Base-by-base conservation (phyloP, 495 filamentous ascomycete genomes). In the Trichoderma asperelloides region DNA sequence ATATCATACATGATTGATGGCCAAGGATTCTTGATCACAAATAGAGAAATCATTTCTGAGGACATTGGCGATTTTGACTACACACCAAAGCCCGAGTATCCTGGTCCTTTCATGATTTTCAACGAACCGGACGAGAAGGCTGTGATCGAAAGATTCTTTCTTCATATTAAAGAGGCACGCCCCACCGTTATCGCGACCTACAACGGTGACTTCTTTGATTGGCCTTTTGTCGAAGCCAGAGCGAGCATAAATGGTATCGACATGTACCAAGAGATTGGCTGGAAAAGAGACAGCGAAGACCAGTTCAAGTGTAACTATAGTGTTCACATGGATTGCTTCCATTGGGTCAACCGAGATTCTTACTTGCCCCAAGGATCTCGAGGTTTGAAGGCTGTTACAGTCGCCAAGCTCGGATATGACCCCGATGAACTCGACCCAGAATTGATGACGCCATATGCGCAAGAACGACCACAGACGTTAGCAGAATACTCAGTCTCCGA, bases 191-290 rank as follows among this genome's bases (percentile, higher is more conserved):
- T 99, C 73, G 95, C 93, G 18, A 97, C 96, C 4, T 99, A 99
- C 82, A 99, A 99, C 89, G 95, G 95, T 76, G 95, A 99, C 82
- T 99, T 98, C 71, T 99, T 99, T 86, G 95, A 99, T 86, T 99
- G 95, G 95, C 95, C 96, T 0, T 99, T 95, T 71, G 93, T 99
- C 18, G 95, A 99, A 79, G 85, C 96, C 23, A 84, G 95, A 75
- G 92, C 95, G 16, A 95, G 92, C 74, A 83, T 96, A 43, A 86
- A 93, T 62, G 95, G 95, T n/a, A 96, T 99, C 73, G 95, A 99
- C 75, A 97, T 99, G 95, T 99, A 98, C 76, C 90, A 86, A 68
- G 96, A 99, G 74, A 98, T 97, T 71, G 95, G 95, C 3, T 99
- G 96, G 84, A 87, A 88, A 66, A 97, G 91, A 76, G 96, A 96